A percentile compares a stretch with the other conserved stretches of the same genome.
Evolutionary conservation across 306 rosid species (phyloP).

Genomic region (Prosopis cineraria): DNA sequence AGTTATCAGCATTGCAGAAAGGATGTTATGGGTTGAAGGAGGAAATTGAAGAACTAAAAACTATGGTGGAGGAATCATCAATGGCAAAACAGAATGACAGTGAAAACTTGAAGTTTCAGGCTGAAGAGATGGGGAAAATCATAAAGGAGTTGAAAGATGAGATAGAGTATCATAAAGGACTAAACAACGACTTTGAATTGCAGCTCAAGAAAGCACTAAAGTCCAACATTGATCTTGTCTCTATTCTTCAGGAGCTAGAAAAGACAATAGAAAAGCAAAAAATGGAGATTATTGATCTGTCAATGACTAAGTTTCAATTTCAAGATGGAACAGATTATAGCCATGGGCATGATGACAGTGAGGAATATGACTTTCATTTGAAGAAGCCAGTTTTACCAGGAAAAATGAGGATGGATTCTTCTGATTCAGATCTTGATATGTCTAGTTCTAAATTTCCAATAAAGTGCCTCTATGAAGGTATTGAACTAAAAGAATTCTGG

Average conservation of each 20-base stretch:
- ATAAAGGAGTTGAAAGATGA: slow-evolving; percentile 44
- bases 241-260: slow-evolving; percentile 37
- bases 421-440: slow-evolving; percentile 31
- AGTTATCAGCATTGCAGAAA: slow-evolving; percentile 17
- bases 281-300: slow-evolving; percentile 38
- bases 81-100: slow-evolving; percentile 33
- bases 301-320: slow-evolving; percentile 29
- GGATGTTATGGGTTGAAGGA: slow-evolving; percentile 25
- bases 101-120: slow-evolving; percentile 26
- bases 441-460: slow-evolving; percentile 37
- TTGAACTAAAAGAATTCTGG: slow-evolving; percentile 41
- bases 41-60: slow-evolving; percentile 32
- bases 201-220: slow-evolving; percentile 40
- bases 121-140: slow-evolving; percentile 36
- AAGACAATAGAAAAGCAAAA: slow-evolving; percentile 39
- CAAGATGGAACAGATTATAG: slow-evolving; percentile 37
- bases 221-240: slow-evolving; percentile 33
- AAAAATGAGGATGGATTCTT: slow-evolving; percentile 34
- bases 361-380: slow-evolving; percentile 39
- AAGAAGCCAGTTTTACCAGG: slow-evolving; percentile 32
- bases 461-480: slow-evolving; percentile 47
- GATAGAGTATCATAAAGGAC: slow-evolving; percentile 37
- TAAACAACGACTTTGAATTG: slow-evolving; percentile 32
- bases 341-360: slow-evolving; percentile 39
- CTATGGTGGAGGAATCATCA: slow-evolving; percentile 1